Base-by-base conservation (phyloP, 805 yeast species). In the Suhomyces sp. region DNA sequence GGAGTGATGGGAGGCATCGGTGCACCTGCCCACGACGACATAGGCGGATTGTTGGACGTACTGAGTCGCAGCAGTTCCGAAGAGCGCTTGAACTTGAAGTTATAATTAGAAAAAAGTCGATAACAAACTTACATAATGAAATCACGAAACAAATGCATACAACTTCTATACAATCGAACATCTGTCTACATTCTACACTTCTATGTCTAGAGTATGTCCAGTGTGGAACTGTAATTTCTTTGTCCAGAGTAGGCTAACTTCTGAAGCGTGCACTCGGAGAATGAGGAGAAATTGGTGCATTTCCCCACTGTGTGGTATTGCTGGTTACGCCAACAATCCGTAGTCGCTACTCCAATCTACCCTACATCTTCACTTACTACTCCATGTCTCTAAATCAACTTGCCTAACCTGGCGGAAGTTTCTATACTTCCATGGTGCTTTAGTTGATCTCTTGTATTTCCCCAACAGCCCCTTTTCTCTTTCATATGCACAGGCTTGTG, bases 71-170 rank as follows among this genome's bases (percentile, higher is more conserved):
- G 61, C 48, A 65, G 56, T 56, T 65, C 71, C 19, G 76, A 71
- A 22, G 76, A 71, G 52, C 57, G 71, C 43, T 56, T 71, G 46
- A 70, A 69, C 50, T 65, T 71, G 52, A 71, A 71, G 48, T 55
- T 71, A 47, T 67, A 49, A 5, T 7, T 31, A n/a, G 15, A 13
- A 29, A 29, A 5, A 7, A 5, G 7, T 24, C 4, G 25, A 24
- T n/a, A 24, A 31, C 9, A 31, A 6, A 31, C 9, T 31, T 31
- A 4, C 40, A 35, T 2, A 8, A 9, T 17, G n/a, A 35, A 15
- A 12, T 4, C 12, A 27, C 31, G 31, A 27, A 27, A 15, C 17
- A 12, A 33, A 33, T 12, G 7, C 15, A 24, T 24, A 24, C 27
- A 24, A 5, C 24, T 4, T 22, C 24, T 22, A 22, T 4, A 22